phyloP scores from a whole-genome alignment of 1,284 basidiomycete species.

The Coniferiporia sulphurascens region DNA sequence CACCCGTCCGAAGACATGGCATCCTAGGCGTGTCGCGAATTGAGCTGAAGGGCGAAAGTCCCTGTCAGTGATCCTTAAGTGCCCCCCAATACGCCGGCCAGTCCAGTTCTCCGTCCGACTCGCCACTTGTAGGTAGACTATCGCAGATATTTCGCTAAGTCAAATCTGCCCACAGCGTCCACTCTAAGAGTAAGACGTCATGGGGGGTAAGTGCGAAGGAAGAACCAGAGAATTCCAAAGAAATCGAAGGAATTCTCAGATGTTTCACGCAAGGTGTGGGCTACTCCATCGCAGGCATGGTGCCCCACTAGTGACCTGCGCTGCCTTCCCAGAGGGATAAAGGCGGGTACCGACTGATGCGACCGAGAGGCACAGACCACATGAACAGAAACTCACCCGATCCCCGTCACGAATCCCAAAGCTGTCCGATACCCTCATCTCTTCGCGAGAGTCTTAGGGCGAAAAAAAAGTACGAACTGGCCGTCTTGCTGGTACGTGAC shows the following conservation, averaged over 20 bases:
- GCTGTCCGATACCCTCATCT: conserved; percentile 10
- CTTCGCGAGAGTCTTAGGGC: neutral
- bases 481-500: conserved; percentile 47
- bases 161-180: too few species aligned
- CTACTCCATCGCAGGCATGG: neutral
- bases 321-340: neutral
- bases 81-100: neutral
- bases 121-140: too few species aligned
- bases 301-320: neutral
- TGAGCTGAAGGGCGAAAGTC: conserved; percentile 20
- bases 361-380: neutral
- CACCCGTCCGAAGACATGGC: neutral
- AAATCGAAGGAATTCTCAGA: too few species aligned
- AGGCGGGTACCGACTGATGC: conserved; percentile 4
- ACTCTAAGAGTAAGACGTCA: too few species aligned
- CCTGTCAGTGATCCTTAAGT: neutral
- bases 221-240: too few species aligned
- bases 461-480: neutral
- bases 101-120: neutral
- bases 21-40: conserved; percentile 21
- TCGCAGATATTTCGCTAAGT: too few species aligned
- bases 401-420: conserved; percentile 21
- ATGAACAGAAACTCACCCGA: conserved; percentile 12
- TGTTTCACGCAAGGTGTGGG: neutral
- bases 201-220: too few species aligned